Percentiles rank a stretch among this genome's conserved stretches.
Conservation (phyloP, 352 stramenopile genomes). For the Globisporangium carolinianum region DNA sequence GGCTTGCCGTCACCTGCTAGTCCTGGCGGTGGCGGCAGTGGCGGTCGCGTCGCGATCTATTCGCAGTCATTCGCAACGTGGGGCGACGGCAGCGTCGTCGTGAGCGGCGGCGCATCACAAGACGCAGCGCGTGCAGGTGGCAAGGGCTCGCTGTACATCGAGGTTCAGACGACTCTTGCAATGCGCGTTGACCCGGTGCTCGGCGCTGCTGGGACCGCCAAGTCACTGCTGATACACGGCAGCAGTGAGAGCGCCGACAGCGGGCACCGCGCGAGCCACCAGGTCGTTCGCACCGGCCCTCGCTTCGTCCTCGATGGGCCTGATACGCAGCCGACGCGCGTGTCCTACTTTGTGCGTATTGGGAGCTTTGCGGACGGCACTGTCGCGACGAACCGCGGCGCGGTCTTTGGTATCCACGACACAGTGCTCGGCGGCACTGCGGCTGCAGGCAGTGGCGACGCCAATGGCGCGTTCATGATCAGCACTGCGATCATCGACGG, state of each 20-base stretch:
- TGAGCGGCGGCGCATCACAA: slow-evolving; percentile 63
- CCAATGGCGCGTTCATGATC: slow-evolving; percentile 55
- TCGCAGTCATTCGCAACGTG: slow-evolving; percentile 90
- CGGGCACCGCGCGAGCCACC: slow-evolving; percentile 16
- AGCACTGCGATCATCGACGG: slow-evolving; percentile 59
- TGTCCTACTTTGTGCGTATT: slow-evolving; percentile 77
- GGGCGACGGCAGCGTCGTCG: slow-evolving; percentile 61
- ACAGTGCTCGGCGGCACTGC: neutral
- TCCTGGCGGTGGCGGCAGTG: slow-evolving; percentile 83
- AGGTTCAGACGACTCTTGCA: slow-evolving; percentile 30
- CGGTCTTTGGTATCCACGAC: slow-evolving; percentile 48
- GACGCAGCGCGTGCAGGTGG: slow-evolving; percentile 27
- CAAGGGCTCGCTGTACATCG: slow-evolving; percentile 32
- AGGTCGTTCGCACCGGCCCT: slow-evolving; percentile 40
- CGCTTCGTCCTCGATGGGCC: slow-evolving; percentile 25
- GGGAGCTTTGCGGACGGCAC: slow-evolving; percentile 33
- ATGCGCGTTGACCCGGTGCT: slow-evolving; percentile 59
- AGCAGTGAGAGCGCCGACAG: slow-evolving; percentile 24
- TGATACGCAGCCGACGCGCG: slow-evolving; percentile 29
- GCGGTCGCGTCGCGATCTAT: slow-evolving; percentile 77
- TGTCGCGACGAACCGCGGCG: slow-evolving; percentile 44
- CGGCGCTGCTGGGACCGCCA: slow-evolving; percentile 56
- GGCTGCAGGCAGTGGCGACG: slow-evolving; percentile 2
- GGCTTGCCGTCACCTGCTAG: neutral
- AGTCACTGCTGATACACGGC: slow-evolving; percentile 60